Evolutionary conservation across 139 green algal genomes (phyloP).

Genomic region (Volvox africanus): DNA sequence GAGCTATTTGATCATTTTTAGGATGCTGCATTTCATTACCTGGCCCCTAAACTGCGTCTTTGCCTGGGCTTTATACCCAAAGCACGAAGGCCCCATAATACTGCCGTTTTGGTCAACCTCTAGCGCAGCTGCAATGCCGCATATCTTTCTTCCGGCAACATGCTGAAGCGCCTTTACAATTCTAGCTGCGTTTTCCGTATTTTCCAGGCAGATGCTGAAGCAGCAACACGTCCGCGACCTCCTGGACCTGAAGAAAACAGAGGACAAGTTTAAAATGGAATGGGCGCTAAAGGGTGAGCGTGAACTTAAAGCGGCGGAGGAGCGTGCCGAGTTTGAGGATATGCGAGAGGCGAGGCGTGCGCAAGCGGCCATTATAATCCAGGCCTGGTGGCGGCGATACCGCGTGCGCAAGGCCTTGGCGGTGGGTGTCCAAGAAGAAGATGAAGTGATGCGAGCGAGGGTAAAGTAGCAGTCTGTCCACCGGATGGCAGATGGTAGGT

Average conservation of each 20-base stretch:
- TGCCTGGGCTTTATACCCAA: no score
- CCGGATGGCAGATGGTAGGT: no score
- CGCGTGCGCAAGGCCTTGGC: conserved; percentile 23
- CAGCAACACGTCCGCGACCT: conserved; percentile 38
- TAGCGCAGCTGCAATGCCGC: no score
- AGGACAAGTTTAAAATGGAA: conserved; percentile 45
- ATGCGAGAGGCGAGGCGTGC: conserved; percentile 21
- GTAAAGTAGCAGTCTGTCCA: no score
- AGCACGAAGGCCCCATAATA: no score
- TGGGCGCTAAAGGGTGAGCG: conserved; percentile 38
- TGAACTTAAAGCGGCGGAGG: conserved; percentile 22
- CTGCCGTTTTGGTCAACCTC: no score
- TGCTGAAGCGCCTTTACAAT: no score
- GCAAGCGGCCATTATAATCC: conserved; percentile 42
- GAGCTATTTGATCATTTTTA: no score
- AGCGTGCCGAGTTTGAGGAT: conserved; percentile 42
- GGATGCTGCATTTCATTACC: no score
- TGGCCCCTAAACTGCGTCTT: no score
- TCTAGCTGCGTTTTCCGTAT: no score
- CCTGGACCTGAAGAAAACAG: conserved; percentile 17
- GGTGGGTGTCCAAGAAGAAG: neutral
- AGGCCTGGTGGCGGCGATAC: conserved; percentile 41
- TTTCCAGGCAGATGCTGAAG: conserved; percentile 42
- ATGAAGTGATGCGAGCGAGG: neutral
- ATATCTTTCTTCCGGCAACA: no score